phyloP scores from a whole-genome alignment of 208 protist genomes.

The Acanthamoeba polyphaga region DNA sequence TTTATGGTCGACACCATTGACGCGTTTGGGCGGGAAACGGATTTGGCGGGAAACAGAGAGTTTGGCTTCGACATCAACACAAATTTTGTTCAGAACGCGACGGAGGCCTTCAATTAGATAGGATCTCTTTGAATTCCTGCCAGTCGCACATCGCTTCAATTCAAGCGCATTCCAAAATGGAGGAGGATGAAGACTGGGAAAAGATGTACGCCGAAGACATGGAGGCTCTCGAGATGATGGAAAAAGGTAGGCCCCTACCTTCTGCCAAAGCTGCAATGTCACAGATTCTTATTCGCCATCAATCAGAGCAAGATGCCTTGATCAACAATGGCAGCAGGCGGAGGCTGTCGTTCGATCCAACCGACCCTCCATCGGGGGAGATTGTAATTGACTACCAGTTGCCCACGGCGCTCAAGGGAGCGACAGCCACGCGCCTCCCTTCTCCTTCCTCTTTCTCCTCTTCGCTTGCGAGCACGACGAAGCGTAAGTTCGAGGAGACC shows the following conservation, averaged over 20 bases:
- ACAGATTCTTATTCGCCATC: not conserved
- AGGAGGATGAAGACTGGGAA: not conserved
- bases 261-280: not conserved
- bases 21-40: too few species aligned
- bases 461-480: not conserved
- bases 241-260: not conserved
- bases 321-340: not conserved
- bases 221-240: conserved; percentile 30
- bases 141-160: too few species aligned
- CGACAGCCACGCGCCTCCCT: not conserved
- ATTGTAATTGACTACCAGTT: conserved; percentile 40
- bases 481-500: conserved; percentile 51
- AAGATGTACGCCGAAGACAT: conserved; percentile 16
- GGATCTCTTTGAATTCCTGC: too few species aligned
- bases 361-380: not conserved
- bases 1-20: too few species aligned
- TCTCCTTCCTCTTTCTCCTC: not conserved
- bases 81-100: too few species aligned
- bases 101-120: too few species aligned
- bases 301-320: not conserved
- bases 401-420: not conserved
- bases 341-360: conserved; percentile 17
- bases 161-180: not conserved
- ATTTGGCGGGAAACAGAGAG: too few species aligned
- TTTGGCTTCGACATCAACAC: too few species aligned